Evolutionary conservation across 352 stramenopile species (phyloP), one percentile per base, ranked within the genome.

Genomic region (Phytophthora pistaciae): DNA sequence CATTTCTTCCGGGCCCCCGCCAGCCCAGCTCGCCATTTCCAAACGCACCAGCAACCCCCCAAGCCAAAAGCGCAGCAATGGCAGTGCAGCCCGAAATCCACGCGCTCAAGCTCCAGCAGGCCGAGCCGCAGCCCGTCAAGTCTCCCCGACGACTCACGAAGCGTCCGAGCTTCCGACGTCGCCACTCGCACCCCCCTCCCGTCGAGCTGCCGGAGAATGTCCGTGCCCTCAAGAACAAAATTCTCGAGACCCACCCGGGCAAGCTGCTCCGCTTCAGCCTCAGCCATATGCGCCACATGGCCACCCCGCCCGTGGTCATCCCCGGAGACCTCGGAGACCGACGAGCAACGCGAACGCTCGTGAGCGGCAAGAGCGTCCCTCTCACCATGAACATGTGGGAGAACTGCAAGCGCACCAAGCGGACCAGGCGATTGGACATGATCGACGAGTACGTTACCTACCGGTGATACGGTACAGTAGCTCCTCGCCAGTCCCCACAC

Each of bases 201-300:
- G 40, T 69, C 10, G 56, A 74, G 40, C 66, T 86, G 14, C 80
- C 77, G 2, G 52, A 75, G 16, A 79, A 88, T 20, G 78, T 74
- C 13, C 64, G 58, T 5, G 44, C 60, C 27, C 77, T 91, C 58
- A 91, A 91, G 69, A 56, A 83, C 40, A 75, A 78, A 54, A 91
- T 91, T 62, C 68, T 83, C 18, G 50, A 79, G 27, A 66, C 74
- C 7, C 67, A 87, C 66, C 79, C 70, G 23, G 21, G 44, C 57
- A 91, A 87, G 64, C 55, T 78, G 20, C 74, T 71, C 20, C 68
- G 69, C 18, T 91, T 91, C 62, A 85, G 80, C 36, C 36, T 91
- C 25, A 78, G 67, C 48, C 79, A 87, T 54, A 80, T 88, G 74
- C 63, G 68, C 14, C 75, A 84, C 57, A 48, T 78, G 44, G 78